phyloP scores from a whole-genome alignment of 1,284 basidiomycete genomes.

The Ceratobasidium sp. region DNA sequence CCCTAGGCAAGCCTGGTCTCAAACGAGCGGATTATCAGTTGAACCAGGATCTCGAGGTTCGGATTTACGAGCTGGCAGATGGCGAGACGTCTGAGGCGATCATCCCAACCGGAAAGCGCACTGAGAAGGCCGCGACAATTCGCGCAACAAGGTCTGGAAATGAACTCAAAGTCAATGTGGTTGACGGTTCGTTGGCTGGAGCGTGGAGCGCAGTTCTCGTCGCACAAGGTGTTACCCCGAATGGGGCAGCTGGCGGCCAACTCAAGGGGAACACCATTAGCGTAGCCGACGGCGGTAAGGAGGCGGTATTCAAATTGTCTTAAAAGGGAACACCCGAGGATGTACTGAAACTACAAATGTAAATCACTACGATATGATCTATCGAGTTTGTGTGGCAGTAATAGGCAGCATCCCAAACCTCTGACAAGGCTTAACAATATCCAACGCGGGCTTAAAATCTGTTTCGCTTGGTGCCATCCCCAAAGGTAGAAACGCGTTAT shows the following conservation, averaged over 20 bases:
- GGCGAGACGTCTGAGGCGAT: constrained; percentile 54
- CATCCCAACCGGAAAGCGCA: constrained; percentile 54
- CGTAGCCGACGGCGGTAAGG: constrained; percentile 30
- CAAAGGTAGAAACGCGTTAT: constrained; percentile 39
- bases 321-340: not conserved
- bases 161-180: constrained; percentile 41
- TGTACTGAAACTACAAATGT: not conserved
- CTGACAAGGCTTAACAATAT: constrained; percentile 61
- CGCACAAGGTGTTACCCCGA: constrained; percentile 6
- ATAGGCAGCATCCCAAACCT: constrained; percentile 57
- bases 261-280: constrained; percentile 26
- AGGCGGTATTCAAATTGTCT: constrained; percentile 23
- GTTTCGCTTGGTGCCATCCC: constrained; percentile 53
- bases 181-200: constrained; percentile 35
- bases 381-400: constrained; percentile 37
- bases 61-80: constrained; percentile 60
- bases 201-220: constrained; percentile 34
- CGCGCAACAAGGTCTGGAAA: constrained; percentile 39
- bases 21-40: constrained; percentile 73
- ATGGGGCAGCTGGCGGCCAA: constrained; percentile 11
- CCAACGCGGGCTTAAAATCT: constrained; percentile 57
- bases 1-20: constrained; percentile 61
- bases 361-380: constrained; percentile 8
- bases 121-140: constrained; percentile 44
- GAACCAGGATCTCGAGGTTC: constrained; percentile 58